These are phyloP conservation scores for Aspergillus avenaceus DNA, from an alignment of 495 filamentous ascomycete species.

Conservation along the genomic window DNA sequence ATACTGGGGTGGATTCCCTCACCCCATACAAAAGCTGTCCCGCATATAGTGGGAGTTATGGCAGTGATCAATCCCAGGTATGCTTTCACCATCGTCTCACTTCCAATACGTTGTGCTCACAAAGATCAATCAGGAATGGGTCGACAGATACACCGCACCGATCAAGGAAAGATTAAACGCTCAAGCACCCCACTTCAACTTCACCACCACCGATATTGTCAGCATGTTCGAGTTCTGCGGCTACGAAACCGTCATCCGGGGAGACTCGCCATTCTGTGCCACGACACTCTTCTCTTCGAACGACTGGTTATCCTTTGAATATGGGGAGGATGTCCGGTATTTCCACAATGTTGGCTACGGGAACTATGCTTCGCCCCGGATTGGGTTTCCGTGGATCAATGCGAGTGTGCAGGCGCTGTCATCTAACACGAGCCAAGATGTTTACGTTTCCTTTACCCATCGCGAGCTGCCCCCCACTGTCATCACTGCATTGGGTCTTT, in stretches of 20 bases:
- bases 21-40: conserved; percentile 22
- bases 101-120: neutral
- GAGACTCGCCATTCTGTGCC: conserved; percentile 19
- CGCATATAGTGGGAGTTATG: conserved; percentile 19
- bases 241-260: conserved; percentile 24
- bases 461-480: conserved; percentile 18
- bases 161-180: conserved; percentile 12
- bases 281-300: conserved; percentile 10
- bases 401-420: conserved; percentile 8
- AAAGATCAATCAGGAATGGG: conserved; percentile 6
- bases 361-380: conserved; percentile 5
- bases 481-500: conserved; percentile 18
- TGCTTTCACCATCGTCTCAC: neutral
- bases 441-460: conserved; percentile 20
- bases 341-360: conserved; percentile 24
- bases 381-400: conserved; percentile 17
- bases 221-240: conserved; percentile 25
- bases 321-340: conserved; percentile 20
- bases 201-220: conserved; percentile 18
- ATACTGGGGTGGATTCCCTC: conserved; percentile 17
- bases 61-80: conserved; percentile 17
- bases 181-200: conserved; percentile 16
- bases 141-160: conserved; percentile 13
- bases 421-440: conserved; percentile 6
- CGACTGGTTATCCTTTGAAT: conserved; percentile 24